Evolutionary conservation across 805 yeast genomes (phyloP), one percentile per base, ranked within the genome.

Genomic region (Cyberlindnera lachancei): DNA sequence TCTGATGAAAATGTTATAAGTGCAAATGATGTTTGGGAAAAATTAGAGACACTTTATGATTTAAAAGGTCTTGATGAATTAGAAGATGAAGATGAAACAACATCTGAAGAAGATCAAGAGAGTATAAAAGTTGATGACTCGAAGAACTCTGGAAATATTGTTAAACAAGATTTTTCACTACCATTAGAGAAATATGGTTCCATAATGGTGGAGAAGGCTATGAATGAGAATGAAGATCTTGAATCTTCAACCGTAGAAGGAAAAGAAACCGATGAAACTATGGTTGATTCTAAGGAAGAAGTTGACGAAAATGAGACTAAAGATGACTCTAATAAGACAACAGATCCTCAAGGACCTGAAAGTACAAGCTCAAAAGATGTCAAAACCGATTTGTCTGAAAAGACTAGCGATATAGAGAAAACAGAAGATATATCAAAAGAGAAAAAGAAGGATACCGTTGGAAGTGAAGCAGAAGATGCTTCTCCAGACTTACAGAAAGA

Each of bases 51-150:
- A 21, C 55, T 70, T 23, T 84, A 79, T 48, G 67, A 82, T 44
- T 55, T 82, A 31, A 61, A 66, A 6, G 72, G 70, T 16, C 58
- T 79, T 8, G 86, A 79, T 38, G 68, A 63, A 18, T 40, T 77
- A 15, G 86, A 72, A 36, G 60, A 60, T 28, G 53, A 49, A 5
- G 36, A 31, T 24, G 49, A 37, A 7, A 41, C n/a, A n/a, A n/a
- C n/a, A n/a, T n/a, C 34, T 13, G 44, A 31, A 14, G 34, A 27
- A 1, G 36, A 33, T 10, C 41, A 32, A 8, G 33, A 27, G 37
- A 28, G 13, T 29, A 25, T 4, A 18, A 21, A 11, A 10, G 19
- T 16, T 14, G 29, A 27, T 18, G 29, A 10, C 9, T 11, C 2
- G 7, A 28, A 38, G 13, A 29, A 25, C 16, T 27, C 20, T 15